These are phyloP conservation scores for Gelatoporia subvermispora DNA, from an alignment of 768 basidiomycete species.

Conservation along the genomic window DNA sequence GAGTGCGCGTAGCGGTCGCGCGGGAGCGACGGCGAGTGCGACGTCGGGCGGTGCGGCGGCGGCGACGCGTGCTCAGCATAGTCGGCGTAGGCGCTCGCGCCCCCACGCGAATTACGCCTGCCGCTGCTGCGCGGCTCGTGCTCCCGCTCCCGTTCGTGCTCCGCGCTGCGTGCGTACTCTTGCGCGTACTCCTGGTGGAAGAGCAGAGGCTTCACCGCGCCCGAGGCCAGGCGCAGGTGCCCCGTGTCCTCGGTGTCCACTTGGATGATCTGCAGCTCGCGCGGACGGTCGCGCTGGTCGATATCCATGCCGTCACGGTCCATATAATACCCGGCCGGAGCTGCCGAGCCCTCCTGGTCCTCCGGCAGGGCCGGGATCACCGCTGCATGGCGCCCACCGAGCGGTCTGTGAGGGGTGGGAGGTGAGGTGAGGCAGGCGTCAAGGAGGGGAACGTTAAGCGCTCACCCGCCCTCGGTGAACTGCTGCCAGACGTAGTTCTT, in stretches of 20 bases:
- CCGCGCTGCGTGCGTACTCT: slow-evolving; percentile 4
- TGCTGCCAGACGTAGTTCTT: slow-evolving; percentile 85
- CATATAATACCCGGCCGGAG: slow-evolving; percentile 1
- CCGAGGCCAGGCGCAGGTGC: slow-evolving; percentile 7
- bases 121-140: slow-evolving; percentile 10
- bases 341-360: slow-evolving; percentile 30
- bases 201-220: slow-evolving; percentile 16
- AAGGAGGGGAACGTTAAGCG: slow-evolving; percentile 14
- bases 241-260: slow-evolving; percentile 17
- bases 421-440: slow-evolving; percentile 1
- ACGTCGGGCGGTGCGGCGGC: slow-evolving; percentile 13
- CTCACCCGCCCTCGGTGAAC: slow-evolving; percentile 83
- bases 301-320: slow-evolving; percentile 10
- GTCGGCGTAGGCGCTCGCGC: slow-evolving; percentile 14
- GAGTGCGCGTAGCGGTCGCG: slow-evolving; percentile 18
- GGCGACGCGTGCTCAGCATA: slow-evolving; percentile 10
- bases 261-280: slow-evolving; percentile 26
- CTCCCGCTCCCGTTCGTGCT: slow-evolving; percentile 3
- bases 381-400: slow-evolving; percentile 78
- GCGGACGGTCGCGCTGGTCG: slow-evolving; percentile 7
- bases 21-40: slow-evolving; percentile 24
- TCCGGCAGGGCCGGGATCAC: slow-evolving; percentile 79
- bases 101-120: slow-evolving; percentile 14
- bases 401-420: slow-evolving; percentile 41
- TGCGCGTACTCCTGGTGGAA: slow-evolving; percentile 24